phyloP scores from a whole-genome alignment of 345 rosid species.

The Hirschfeldia incana region DNA sequence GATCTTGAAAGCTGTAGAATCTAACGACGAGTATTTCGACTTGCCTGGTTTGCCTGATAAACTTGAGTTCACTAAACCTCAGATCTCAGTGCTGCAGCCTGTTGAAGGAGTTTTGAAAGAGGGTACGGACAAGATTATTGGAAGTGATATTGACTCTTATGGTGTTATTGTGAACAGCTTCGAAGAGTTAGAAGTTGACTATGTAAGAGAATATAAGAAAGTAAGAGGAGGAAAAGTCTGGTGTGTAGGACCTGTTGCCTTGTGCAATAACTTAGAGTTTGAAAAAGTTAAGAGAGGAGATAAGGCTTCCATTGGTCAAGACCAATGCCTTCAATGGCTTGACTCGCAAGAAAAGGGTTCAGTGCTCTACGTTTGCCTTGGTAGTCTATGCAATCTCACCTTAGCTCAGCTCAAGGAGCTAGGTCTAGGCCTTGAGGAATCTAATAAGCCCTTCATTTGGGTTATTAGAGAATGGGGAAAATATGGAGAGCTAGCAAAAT shows the following conservation, averaged over 20 bases:
- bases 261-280: conserved; percentile 26
- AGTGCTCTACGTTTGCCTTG: conserved; percentile 57
- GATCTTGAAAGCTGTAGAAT: conserved; percentile 23
- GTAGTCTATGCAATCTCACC: conserved; percentile 44
- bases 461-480: conserved; percentile 40
- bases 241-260: conserved; percentile 56
- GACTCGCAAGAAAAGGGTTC: conserved; percentile 36
- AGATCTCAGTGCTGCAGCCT: conserved; percentile 17
- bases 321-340: conserved; percentile 49
- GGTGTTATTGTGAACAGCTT: conserved; percentile 46
- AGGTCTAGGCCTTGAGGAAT: conserved; percentile 53
- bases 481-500: conserved; percentile 31
- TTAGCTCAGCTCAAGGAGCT: conserved; percentile 47
- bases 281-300: conserved; percentile 50
- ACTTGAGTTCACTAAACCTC: conserved; percentile 38
- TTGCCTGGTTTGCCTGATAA: conserved; percentile 31
- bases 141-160: conserved; percentile 26
- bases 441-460: conserved; percentile 55
- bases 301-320: conserved; percentile 34
- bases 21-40: conserved; percentile 17
- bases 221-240: conserved; percentile 43
- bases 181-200: conserved; percentile 46
- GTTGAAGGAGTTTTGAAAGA: conserved; percentile 15
- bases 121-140: conserved; percentile 8
- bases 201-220: conserved; percentile 39